A percentile compares a stretch with the other conserved stretches of the same genome.
These are phyloP conservation scores for Ustilago esculenta DNA, from an alignment of 1,284 basidiomycete species.

Conservation along the genomic window DNA sequence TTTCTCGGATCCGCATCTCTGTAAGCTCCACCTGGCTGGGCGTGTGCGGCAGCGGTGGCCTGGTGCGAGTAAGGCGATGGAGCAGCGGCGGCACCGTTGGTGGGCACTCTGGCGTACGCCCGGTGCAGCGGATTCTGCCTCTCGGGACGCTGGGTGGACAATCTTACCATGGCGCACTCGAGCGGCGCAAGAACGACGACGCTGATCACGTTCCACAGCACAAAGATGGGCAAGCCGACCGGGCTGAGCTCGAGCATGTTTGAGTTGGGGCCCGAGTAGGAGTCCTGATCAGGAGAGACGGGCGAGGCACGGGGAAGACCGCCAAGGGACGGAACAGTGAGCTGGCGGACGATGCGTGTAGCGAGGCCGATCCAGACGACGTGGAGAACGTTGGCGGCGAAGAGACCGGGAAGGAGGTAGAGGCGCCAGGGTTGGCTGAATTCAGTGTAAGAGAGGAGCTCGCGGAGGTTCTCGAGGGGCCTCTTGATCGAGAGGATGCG, in stretches of 20 bases:
- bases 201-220: conserved; percentile 54
- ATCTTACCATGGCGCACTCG: conserved; percentile 61
- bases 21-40: conserved; percentile 39
- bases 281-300: conserved; percentile 41
- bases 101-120: conserved; percentile 51
- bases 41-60: conserved; percentile 42
- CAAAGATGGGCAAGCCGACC: conserved; percentile 52
- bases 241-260: conserved; percentile 46
- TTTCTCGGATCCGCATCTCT: conserved; percentile 23
- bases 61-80: conserved; percentile 59
- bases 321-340: conserved; percentile 54
- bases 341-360: conserved; percentile 52
- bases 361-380: conserved; percentile 56
- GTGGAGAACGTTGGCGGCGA: conserved; percentile 52
- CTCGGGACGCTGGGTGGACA: conserved; percentile 60
- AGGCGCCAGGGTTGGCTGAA: conserved; percentile 61
- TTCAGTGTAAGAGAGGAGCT: conserved; percentile 58
- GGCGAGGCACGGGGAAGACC: conserved; percentile 44
- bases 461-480: conserved; percentile 47
- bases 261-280: conserved; percentile 54
- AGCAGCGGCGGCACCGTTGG: conserved; percentile 5
- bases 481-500: conserved; percentile 41
- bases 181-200: conserved; percentile 58
- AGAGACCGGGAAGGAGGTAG: conserved; percentile 58
- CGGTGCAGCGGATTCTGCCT: conserved; percentile 61